Evolutionary conservation across 2,329 filamentous ascomycete species (phyloP), one percentile per base, ranked within the genome.

Genomic region (Alternaria longipes): DNA sequence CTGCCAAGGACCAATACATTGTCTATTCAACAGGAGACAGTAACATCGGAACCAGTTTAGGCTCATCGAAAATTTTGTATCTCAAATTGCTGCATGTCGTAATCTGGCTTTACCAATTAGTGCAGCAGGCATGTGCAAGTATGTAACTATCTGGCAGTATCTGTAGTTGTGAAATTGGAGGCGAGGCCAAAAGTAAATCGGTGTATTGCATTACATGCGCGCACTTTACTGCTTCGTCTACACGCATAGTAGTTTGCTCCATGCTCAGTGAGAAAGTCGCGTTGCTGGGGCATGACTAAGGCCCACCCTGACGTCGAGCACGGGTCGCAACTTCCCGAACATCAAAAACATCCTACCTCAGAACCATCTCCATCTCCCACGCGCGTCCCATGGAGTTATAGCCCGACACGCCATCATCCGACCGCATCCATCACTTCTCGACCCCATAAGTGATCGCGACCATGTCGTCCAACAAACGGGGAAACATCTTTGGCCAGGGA

Each of bases 401-500:
- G 30, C 47, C 59, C 42, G 22, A 22, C 22, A 24, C n/a, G 40
- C 51, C 52, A 56, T 56, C 26, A 41, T 38, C 36, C 59, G 54
- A 54, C 59, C 45, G 41, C 42, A 54, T 30, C 24, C 62, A 63
- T 61, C 59, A 56, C 64, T 58, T 44, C 30, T 5, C 54, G 53
- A 62, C 59, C 45, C 60, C 45, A 24, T 8, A 54, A 57, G 58
- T 60, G 59, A 64, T 55, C 66, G 61, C 64, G 56, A 69, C 34
- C 62, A 77, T 77, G 73, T 73, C 71, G 49, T 50, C 59, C 59
- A 64, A 58, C 36, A 76, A 76, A 65, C 72, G 73, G 59, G 64
- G 54, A 9, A 70, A 64, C 54, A 63, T 69, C 18, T 76, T 74
- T 54, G 65, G 59, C 34, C 74, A 77, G 64, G 74, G 74, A 50